phyloP scores from a whole-genome alignment of 345 rosid genomes.

The Eucalyptus tenuipes region DNA sequence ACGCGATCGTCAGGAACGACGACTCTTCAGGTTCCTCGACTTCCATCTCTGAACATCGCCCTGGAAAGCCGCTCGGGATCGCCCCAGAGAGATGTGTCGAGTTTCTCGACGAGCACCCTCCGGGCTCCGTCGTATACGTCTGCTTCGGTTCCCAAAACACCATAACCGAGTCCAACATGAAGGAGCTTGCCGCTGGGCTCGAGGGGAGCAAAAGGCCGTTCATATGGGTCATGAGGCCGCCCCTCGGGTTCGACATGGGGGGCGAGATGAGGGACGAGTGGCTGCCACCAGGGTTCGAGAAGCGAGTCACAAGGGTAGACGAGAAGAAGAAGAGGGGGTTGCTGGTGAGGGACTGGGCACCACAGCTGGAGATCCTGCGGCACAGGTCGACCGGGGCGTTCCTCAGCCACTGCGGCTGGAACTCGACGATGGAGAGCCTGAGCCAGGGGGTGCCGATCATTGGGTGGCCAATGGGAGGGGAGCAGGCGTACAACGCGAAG shows the following conservation, averaged over 20 bases:
- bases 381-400: constrained; percentile 33
- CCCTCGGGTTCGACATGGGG: constrained; percentile 19
- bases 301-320: neutral
- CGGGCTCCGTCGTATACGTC: constrained; percentile 25
- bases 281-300: constrained; percentile 36
- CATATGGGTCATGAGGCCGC: constrained; percentile 48
- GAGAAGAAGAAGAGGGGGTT: constrained; percentile 10
- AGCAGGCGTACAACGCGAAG: constrained; percentile 32
- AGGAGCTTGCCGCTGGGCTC: constrained; percentile 27
- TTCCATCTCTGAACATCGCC: neutral
- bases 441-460: constrained; percentile 40
- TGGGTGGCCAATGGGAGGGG: constrained; percentile 48
- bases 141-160: constrained; percentile 49
- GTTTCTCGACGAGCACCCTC: constrained; percentile 17
- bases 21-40: neutral
- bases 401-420: constrained; percentile 52
- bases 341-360: constrained; percentile 36
- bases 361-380: constrained; percentile 35
- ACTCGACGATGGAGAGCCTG: constrained; percentile 39
- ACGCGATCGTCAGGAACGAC: neutral
- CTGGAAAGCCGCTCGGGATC: constrained; percentile 13
- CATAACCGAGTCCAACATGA: constrained; percentile 23
- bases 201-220: constrained; percentile 26
- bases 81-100: constrained; percentile 14
- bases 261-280: constrained; percentile 24